Evolutionary conservation across 768 basidiomycete species (phyloP).

Genomic region (Kwoniella sp.): DNA sequence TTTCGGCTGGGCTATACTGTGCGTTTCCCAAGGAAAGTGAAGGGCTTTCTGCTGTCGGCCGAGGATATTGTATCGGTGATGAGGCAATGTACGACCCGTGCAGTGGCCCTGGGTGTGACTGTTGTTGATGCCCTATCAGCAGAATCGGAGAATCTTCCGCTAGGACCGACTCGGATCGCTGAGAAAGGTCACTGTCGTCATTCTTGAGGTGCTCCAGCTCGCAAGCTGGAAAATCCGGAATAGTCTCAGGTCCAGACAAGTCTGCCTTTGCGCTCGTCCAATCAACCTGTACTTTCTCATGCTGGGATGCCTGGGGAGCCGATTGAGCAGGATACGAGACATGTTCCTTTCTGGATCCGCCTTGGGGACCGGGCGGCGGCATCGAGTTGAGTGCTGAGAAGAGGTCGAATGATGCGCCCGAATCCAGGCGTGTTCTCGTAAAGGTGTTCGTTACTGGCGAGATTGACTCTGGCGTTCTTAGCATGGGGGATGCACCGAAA

Average conservation of each 20-base stretch:
- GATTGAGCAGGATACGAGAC: not conserved
- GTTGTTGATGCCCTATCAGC: not conserved
- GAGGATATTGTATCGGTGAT: not conserved
- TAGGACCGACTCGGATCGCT: not conserved
- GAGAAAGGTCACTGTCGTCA: not conserved
- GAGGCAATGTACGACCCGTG: not conserved
- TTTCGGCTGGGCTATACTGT: no score
- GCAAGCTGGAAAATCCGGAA: not conserved
- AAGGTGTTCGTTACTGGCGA: not conserved
- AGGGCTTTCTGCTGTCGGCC: not conserved
- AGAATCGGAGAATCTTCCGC: not conserved
- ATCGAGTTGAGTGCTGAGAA: slow-evolving; percentile 7
- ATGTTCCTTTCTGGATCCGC: not conserved
- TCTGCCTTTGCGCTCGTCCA: not conserved
- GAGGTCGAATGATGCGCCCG: slow-evolving; percentile 17
- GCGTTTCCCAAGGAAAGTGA: no score
- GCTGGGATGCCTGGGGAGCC: not conserved
- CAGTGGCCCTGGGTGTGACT: no score
- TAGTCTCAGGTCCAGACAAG: not conserved
- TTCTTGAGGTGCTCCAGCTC: not conserved
- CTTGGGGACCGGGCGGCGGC: not conserved
- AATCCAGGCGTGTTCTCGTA: not conserved
- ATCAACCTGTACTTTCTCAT: not conserved
- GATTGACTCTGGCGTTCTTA: not conserved
- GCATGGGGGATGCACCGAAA: not conserved